Evolutionary conservation across 2,329 filamentous ascomycete species (phyloP).

Genomic region (Sclerotinia subarctica): DNA sequence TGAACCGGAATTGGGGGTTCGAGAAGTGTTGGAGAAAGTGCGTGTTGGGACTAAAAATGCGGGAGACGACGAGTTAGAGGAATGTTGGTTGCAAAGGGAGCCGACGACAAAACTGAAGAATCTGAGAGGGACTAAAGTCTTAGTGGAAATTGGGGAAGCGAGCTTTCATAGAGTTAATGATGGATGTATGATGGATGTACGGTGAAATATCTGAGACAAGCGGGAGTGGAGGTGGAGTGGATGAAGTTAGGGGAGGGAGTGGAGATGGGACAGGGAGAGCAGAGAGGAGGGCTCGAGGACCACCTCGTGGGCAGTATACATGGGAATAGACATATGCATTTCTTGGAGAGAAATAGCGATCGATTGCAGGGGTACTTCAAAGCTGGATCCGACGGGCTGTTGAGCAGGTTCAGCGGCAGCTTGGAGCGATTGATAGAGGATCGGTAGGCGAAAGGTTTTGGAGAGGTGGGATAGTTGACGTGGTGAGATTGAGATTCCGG

Average conservation of each 20-base stretch:
- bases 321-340: constrained; percentile 49
- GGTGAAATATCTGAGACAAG: constrained; percentile 44
- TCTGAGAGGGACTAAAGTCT: constrained; percentile 39
- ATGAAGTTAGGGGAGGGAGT: constrained; percentile 39
- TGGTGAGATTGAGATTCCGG: background rate
- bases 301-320: constrained; percentile 36
- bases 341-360: constrained; percentile 49
- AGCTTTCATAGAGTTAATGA: constrained; percentile 49
- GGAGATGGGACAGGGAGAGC: no score
- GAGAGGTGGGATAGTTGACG: background rate
- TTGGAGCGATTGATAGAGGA: no score
- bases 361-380: constrained; percentile 39
- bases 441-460: background rate
- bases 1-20: background rate
- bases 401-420: background rate
- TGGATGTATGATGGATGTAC: constrained; percentile 47
- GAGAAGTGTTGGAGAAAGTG: background rate
- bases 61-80: constrained; percentile 12
- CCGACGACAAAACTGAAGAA: constrained; percentile 41
- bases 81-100: constrained; percentile 40
- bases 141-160: constrained; percentile 44
- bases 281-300: background rate
- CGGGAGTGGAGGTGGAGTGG: constrained; percentile 41
- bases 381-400: constrained; percentile 32
- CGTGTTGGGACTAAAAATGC: background rate